Evolutionary conservation across 2,329 filamentous ascomycete species (phyloP).

Genomic region (Aspergillus luchuensis): DNA sequence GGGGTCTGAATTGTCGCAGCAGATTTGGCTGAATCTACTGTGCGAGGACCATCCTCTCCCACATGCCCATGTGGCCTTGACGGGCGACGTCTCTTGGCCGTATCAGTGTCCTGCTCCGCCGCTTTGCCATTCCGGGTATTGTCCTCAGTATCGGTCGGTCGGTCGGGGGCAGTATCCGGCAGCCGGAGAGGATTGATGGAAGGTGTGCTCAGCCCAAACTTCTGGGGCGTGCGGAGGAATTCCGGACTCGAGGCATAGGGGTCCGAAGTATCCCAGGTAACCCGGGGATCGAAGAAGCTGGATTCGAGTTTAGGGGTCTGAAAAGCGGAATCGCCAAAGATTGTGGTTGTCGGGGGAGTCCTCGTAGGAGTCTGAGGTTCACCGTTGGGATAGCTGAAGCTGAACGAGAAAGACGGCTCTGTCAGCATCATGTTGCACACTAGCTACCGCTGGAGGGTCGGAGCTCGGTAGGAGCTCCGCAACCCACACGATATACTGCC

Average conservation of each 20-base stretch:
- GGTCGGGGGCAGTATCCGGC: conserved; percentile 17
- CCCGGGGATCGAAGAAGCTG: conserved; percentile 49
- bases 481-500: conserved; percentile 9
- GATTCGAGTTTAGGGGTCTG: conserved; percentile 51
- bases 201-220: conserved; percentile 39
- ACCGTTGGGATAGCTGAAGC: conserved; percentile 50
- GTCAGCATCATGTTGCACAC: conserved; percentile 36
- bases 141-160: conserved; percentile 16
- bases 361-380: conserved; percentile 51
- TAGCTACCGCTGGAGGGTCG: conserved; percentile 9
- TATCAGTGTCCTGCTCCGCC: conserved; percentile 36
- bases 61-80: conserved; percentile 30
- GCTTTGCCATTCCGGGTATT: conserved; percentile 24
- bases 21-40: conserved; percentile 42
- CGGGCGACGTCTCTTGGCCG: conserved; percentile 35
- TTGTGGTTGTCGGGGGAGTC: conserved; percentile 42
- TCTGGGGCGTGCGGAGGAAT: conserved; percentile 47
- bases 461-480: conserved; percentile 16
- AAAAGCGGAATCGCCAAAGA: conserved; percentile 43
- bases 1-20: conserved; percentile 61
- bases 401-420: conserved; percentile 36
- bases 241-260: conserved; percentile 51
- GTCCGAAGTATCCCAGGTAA: conserved; percentile 51
- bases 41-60: conserved; percentile 36
- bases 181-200: conserved; percentile 29